phyloP scores from a whole-genome alignment of 2,329 filamentous ascomycete genomes.

The Colletotrichum cordylinicola region DNA sequence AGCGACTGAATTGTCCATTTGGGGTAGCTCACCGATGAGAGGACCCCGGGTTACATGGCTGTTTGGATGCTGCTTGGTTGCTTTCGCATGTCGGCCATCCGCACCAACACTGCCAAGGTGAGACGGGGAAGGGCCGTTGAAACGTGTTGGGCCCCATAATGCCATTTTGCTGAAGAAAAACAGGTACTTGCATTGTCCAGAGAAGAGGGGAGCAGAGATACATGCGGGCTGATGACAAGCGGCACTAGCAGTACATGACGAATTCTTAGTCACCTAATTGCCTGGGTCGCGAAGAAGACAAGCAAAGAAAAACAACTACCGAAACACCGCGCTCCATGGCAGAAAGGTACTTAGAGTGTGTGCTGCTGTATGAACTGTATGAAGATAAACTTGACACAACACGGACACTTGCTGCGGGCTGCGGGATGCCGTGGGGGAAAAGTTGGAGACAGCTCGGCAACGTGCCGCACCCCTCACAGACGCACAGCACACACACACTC shows the following conservation, averaged over 20 bases:
- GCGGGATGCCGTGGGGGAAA: not conserved
- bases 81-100: not conserved
- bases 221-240: not conserved
- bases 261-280: not conserved
- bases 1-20: not conserved
- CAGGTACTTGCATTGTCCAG: not conserved
- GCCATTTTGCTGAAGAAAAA: not conserved
- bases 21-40: conserved; percentile 7
- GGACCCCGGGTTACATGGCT: not conserved
- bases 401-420: not conserved
- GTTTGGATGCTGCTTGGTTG: not conserved
- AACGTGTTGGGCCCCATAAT: not conserved
- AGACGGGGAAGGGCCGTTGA: not conserved
- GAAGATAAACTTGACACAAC: not conserved
- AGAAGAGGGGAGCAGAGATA: not conserved
- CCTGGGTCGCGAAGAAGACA: not conserved
- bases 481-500: not conserved
- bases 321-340: not conserved
- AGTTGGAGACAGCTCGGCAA: conserved; percentile 15
- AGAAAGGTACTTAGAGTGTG: not conserved
- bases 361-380: not conserved
- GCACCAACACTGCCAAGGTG: conserved; percentile 2
- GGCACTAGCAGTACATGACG: not conserved
- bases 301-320: not conserved
- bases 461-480: conserved; percentile 1